Base-by-base conservation (phyloP, 352 stramenopile species). In the Thraustochytrium striatum region DNA sequence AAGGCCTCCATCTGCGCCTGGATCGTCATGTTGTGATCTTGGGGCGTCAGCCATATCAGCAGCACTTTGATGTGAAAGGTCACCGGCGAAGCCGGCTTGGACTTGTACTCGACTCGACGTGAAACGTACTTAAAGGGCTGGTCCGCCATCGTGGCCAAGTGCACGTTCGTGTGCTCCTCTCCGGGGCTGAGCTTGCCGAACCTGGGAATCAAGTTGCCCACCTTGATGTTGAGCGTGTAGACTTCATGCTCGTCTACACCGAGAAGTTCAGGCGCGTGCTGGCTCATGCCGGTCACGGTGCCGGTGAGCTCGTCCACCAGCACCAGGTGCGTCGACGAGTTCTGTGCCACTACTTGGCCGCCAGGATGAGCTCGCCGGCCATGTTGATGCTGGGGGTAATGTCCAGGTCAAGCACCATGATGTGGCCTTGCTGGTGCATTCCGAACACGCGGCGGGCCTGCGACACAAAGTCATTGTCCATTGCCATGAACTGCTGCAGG, bases 161-260 rank as follows among this genome's bases (percentile, higher is more conserved):
- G 36, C 53, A 79, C 69, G n/a, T 62, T 21, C 21, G 39, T 69
- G 55, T 79, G 35, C 19, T 79, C 69, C 8, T 79, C 55, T 9
- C 25, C 25, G 25, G 9, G 9, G 9, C 25, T 62, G 9, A 62
- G 33, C 13, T 62, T 25, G 33, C 16, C 9, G n/a, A 62, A 62
- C 55, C 25, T 36, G 9, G 55, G 55, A 16, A 62, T 36, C 9
- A 62, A 9, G 21, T 79, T 52, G 30, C n/a, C 38, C n/a, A 79
- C 72, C 19, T 62, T 28, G 0, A 79, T 1, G 30, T 79, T 79
- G 50, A 79, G 72, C 3, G 69, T 50, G 53, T 65, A 79, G n/a
- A 79, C 38, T 28, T 79, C 69, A 32, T 50, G 57, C 53, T 79
- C 69, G 55, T 79, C 69, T 55, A 79, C 38, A 13, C 69, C 69